These are phyloP conservation scores for Evansstolkia leycettana DNA, from an alignment of 495 filamentous ascomycete species.

Conservation along the genomic window DNA sequence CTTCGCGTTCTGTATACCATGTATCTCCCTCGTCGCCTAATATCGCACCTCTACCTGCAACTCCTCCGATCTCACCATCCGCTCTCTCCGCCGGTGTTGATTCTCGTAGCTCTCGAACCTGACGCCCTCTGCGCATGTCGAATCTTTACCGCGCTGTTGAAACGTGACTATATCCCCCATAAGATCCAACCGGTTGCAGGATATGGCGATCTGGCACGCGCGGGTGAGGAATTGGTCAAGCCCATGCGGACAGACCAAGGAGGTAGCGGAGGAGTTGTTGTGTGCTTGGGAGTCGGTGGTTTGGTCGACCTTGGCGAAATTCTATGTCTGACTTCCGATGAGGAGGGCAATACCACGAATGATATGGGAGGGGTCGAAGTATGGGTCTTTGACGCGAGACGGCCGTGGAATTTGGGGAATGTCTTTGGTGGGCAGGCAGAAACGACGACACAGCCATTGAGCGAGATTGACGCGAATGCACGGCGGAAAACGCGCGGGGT, in stretches of 20 bases:
- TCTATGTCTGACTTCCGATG: constrained; percentile 46
- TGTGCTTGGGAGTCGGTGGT: constrained; percentile 87
- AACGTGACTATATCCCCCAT: constrained; percentile 95
- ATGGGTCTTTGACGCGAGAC: constrained; percentile 82
- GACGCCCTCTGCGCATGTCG: constrained; percentile 93
- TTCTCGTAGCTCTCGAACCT: constrained; percentile 86
- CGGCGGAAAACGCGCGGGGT: constrained; percentile 38
- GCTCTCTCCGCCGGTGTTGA: constrained; percentile 77
- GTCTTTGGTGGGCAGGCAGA: constrained; percentile 65
- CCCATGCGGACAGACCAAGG: constrained; percentile 75
- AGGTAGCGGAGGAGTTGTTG: constrained; percentile 71
- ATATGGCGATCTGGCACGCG: constrained; percentile 76
- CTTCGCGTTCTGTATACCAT: constrained; percentile 36
- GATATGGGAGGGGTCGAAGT: constrained; percentile 70
- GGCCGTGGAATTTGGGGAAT: constrained; percentile 92
- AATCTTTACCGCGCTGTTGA: constrained; percentile 80
- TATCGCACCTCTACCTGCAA: constrained; percentile 82
- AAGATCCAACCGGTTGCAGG: constrained; percentile 92
- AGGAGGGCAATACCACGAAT: constrained; percentile 42
- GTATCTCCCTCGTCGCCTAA: constrained; percentile 86
- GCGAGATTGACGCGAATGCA: constrained; percentile 36
- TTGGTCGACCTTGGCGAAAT: constrained; percentile 71
- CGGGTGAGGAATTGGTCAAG: constrained; percentile 60
- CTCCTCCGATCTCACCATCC: constrained; percentile 71
- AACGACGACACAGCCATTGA: constrained; percentile 26